Evolutionary conservation across 2,329 filamentous ascomycete genomes (phyloP), one percentile per base, ranked within the genome.

Genomic region (Xylaria sp.): DNA sequence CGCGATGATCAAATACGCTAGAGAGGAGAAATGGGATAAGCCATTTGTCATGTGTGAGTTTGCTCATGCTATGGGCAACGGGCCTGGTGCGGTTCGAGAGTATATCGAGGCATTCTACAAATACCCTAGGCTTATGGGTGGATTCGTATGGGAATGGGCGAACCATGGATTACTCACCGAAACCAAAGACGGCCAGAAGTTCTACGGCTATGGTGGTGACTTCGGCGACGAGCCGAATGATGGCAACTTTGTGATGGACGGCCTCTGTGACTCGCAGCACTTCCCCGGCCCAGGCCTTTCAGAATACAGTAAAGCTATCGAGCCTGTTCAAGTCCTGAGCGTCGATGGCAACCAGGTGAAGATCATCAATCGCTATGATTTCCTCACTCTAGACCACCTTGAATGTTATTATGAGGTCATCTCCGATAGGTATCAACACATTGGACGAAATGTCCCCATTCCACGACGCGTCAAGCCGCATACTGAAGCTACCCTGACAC

Each of bases 31-130:
- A n/a, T 81, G 78, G 79, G 71, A 76, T 40, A 84, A 89, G 72
- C 87, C 87, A 0, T 77, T 89, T 0, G 78, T 89, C 0, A 77
- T 85, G 43, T 85, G 82, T 57, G 84, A 87, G 61, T 86, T 79
- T 61, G 77, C 78, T 0, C 83, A 86, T 66, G 88, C 89, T 0
- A 92, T 92, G 89, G 90, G 89, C 0, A 92, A 91, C 61, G 89
- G 88, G 0, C 89, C 88, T 0, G 89, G 89, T 1, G 84, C 83
- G 0, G 78, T 91, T 51, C 82, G 87, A 63, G 89, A 91, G 63
- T 92, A 92, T 64, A 78, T 89, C 12, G 83, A 89, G 6, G 81
- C 83, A 0, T 92, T 91, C 73, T 84, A 87, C 69, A 80, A 82
- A 45, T 81, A 88, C 61, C 80, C 80, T 4, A 76, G 79, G 2